Evolutionary conservation across 352 stramenopile species (phyloP), one percentile per base, ranked within the genome.

Genomic region (Globisporangium lucens): DNA sequence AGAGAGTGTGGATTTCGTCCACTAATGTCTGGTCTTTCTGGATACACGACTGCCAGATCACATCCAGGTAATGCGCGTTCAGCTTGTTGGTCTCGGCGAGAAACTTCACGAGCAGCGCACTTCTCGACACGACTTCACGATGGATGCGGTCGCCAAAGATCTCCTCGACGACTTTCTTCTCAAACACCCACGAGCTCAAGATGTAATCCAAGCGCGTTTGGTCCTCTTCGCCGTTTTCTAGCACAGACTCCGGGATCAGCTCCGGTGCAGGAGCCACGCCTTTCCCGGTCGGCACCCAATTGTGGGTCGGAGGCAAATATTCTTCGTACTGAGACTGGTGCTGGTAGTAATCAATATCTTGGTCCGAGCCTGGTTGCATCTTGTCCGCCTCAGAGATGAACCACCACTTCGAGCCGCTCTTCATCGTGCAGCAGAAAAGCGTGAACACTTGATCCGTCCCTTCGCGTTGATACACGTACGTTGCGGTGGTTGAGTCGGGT

Each of bases 331-430:
- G 82, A 3, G 93, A 98, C 74, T 98, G 97, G 69, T 99, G 95
- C 74, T 99, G 96, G 75, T 99, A 99, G 75, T 99, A 99, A 75
- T 99, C 97, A 69, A 99, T 96, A 77, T 99, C 97, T 70, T 98
- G 96, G 73, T 99, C 97, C 7, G 97, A 99, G 30, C 97, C 97
- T 38, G 97, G 97, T 67, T 98, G 92, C 73, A 98, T 92, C 67
- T 97, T 90, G 73, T 99, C 97, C 1, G 97, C 97, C 71, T 99
- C 96, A 29, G 94, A 98, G 53, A 99, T 96, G 74, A 99, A 99
- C 97, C 97, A 99, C 97, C 97, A 99, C 79, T 99, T 99, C 46
- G 98, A 89, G 5, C 98, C 95, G 62, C 93, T 98, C 68, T 98
- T 97, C 97, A 99, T 99, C 17, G 92, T 98, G 75, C 97, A 99